Evolutionary conservation across 108 stramenopile genomes (phyloP).

Genomic region (Schizochytrium sp.): DNA sequence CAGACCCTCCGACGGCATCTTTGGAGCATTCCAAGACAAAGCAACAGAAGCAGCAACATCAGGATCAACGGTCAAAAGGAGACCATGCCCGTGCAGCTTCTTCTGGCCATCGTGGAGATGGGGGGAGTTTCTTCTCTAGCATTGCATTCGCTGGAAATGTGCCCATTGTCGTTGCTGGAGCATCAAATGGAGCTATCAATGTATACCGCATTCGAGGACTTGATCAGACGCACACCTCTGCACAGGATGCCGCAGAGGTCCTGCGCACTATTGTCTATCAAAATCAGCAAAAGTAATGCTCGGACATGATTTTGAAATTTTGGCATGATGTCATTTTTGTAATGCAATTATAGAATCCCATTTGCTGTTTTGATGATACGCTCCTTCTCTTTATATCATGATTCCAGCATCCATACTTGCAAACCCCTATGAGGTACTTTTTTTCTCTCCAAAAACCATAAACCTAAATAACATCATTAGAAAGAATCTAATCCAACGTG

Average conservation of each 20-base stretch:
- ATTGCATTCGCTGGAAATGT: slow-evolving; percentile 55
- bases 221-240: background rate
- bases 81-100: too few relatives aligned
- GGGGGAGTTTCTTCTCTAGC: slow-evolving; percentile 2
- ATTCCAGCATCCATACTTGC: background rate
- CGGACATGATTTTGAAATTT: background rate
- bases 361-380: too few relatives aligned
- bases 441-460: slow-evolving; percentile 14
- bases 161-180: slow-evolving; percentile 64
- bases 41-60: too few relatives aligned
- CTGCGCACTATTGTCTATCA: slow-evolving; percentile 14
- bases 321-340: too few relatives aligned
- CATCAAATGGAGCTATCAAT: slow-evolving; percentile 45
- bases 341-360: too few relatives aligned
- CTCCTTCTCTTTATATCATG: too few relatives aligned
- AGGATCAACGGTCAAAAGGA: too few relatives aligned
- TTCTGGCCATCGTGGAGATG: too few relatives aligned
- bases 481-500: too few relatives aligned
- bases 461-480: too few relatives aligned
- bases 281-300: background rate
- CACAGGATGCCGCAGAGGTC: background rate
- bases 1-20: slow-evolving; percentile 28
- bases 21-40: too few relatives aligned
- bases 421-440: background rate
- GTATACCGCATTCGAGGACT: slow-evolving; percentile 63